Evolutionary conservation across 371 early-diverging fungal genomes (phyloP).

Genomic region (Synchytrium microbalum): DNA sequence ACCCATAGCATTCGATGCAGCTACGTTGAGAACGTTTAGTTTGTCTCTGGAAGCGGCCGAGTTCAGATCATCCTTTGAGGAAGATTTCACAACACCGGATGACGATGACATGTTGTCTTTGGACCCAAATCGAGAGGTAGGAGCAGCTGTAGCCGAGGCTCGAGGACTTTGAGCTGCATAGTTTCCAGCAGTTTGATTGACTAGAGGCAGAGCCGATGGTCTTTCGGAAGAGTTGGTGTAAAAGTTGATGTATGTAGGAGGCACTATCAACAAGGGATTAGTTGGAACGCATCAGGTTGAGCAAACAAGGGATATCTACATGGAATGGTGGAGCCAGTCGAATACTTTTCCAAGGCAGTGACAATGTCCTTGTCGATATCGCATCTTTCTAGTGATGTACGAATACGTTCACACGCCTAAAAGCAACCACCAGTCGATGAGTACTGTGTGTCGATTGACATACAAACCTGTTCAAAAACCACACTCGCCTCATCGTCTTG

Average conservation of each 20-base stretch:
- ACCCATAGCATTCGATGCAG: no score
- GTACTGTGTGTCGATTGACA: constrained; percentile 5
- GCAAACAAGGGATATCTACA: constrained; percentile 15
- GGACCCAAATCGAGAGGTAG: no score
- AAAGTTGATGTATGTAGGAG: constrained; percentile 31
- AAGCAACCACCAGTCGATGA: neutral
- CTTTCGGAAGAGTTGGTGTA: neutral
- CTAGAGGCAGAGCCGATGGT: no score
- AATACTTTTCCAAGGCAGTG: constrained; percentile 55
- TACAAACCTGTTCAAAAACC: neutral
- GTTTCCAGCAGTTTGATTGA: no score
- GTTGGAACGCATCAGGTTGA: neutral
- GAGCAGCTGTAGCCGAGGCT: no score
- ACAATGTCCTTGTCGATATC: constrained; percentile 63
- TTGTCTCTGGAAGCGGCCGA: no score
- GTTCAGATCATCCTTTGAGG: no score
- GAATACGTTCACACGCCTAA: constrained; percentile 67
- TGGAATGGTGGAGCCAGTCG: constrained; percentile 60
- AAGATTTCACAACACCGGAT: no score
- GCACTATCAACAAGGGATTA: constrained; percentile 10
- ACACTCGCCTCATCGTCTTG: constrained; percentile 75
- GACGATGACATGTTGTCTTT: no score
- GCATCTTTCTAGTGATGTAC: constrained; percentile 59
- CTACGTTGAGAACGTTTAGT: no score
- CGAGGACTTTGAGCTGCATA: no score